Evolutionary conservation across 495 filamentous ascomycete genomes (phyloP).

Genomic region (Tuber melanosporum): DNA sequence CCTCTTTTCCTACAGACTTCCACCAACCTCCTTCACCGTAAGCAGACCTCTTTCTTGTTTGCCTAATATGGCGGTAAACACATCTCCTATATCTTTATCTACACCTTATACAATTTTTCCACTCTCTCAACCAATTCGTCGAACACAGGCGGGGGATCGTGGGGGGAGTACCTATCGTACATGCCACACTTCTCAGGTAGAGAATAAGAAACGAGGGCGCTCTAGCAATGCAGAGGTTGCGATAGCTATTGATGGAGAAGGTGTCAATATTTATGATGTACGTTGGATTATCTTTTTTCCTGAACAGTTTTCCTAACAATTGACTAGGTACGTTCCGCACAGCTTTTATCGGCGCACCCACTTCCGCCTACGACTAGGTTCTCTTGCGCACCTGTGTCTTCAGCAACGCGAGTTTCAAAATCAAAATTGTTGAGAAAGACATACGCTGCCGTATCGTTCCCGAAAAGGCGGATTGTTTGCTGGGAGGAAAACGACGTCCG

Average conservation of each 20-base stretch:
- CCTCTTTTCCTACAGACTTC: conserved; percentile 17
- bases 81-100: conserved; percentile 35
- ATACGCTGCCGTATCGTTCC: conserved; percentile 37
- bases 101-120: conserved; percentile 39
- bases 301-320: conserved; percentile 10
- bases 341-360: conserved; percentile 39
- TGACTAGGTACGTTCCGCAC: conserved; percentile 28
- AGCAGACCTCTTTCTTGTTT: background rate
- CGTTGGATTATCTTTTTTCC: conserved; percentile 24
- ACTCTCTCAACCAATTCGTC: conserved; percentile 38
- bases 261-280: conserved; percentile 90
- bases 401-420: conserved; percentile 11
- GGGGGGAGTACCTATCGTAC: conserved; percentile 26
- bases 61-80: conserved; percentile 15
- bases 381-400: conserved; percentile 37
- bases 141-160: conserved; percentile 30
- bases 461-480: conserved; percentile 37
- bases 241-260: conserved; percentile 82
- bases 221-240: conserved; percentile 56
- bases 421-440: conserved; percentile 24
- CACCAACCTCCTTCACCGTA: conserved; percentile 1
- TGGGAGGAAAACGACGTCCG: conserved; percentile 36
- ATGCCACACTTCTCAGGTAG: conserved; percentile 36
- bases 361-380: conserved; percentile 39
- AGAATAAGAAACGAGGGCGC: conserved; percentile 64